Evolutionary conservation across 805 yeast genomes (phyloP), one percentile per base, ranked within the genome.

Genomic region (Candida chauliodis): DNA sequence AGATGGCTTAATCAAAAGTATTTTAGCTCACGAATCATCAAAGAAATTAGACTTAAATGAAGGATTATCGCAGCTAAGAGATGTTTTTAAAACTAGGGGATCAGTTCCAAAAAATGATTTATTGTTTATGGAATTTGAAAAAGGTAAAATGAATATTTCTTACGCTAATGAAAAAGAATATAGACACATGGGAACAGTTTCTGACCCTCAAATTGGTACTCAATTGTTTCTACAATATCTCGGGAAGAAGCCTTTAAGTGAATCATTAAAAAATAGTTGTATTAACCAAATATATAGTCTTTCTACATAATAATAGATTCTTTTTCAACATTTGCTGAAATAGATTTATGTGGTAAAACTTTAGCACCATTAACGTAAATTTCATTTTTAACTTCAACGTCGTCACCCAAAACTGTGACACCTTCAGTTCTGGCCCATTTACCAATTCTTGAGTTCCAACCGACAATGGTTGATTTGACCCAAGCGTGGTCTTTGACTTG

Each of bases 371-470:
- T 93, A 58, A 93, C 95, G 78, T 93, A 93, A 65, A 93, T 79
- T 77, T 91, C 99, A 65, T 93, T 97, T 76, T 91, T 88, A 64
- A 93, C 88, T 66, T 90, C 95, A 51, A 93, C 99, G 54, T 93
- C 99, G 68, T 93, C 99, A 74, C 99, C 99, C 59, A 93, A 79
- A 44, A 93, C 99, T 47, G 97, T 86, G 57, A 81, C 86, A 75
- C 96, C 96, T 72, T 93, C 98, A 49, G 93, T 79, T 78, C 99
- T 88, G 50, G 97, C 95, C 99, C 99, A 93, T 71, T 80, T 82
- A 68, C 99, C 99, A 58, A 93, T 91, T 56, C 87, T 86, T 48
- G 96, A 90, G 78, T 89, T 83, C 99, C 99, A 93, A 58, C 99
- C 99, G 52, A 93, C 95, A 68, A 93, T 93, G 58, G 99, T 85